Conservation (phyloP, 1,284 basidiomycete species). For the Pseudozyma hubeiensis region DNA sequence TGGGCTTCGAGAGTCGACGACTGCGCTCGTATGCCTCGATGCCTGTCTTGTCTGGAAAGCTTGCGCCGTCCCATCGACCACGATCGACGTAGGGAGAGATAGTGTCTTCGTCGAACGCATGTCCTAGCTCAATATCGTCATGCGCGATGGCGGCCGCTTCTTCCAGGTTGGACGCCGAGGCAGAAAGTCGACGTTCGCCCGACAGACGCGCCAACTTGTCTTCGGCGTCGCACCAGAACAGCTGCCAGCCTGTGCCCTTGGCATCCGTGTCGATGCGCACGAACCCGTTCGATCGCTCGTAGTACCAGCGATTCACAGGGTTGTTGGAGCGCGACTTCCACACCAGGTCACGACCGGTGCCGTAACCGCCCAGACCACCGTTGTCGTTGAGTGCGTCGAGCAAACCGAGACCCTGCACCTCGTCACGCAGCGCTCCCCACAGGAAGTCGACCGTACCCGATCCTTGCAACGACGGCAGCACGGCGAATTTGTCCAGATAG, state of each 20-base stretch:
- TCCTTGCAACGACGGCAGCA: constrained; percentile 91
- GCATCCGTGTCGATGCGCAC: constrained; percentile 73
- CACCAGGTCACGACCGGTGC: constrained; percentile 90
- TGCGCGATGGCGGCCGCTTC: constrained; percentile 38
- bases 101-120: constrained; percentile 20
- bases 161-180: constrained; percentile 35
- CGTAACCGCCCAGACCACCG: constrained; percentile 86
- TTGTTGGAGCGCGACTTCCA: constrained; percentile 94
- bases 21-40: constrained; percentile 41
- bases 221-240: constrained; percentile 99
- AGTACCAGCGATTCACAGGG: constrained; percentile 99
- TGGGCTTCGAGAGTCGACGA: constrained; percentile 57
- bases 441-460: constrained; percentile 99
- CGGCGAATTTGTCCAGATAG: constrained; percentile 99
- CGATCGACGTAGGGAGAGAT: constrained; percentile 3
- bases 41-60: constrained; percentile 15
- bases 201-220: constrained; percentile 71
- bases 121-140: constrained; percentile 39
- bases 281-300: constrained; percentile 93
- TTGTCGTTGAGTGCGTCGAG: constrained; percentile 91
- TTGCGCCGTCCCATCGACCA: background rate
- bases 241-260: constrained; percentile 74
- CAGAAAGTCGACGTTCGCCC: constrained; percentile 53
- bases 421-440: constrained; percentile 98
- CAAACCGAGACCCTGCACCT: constrained; percentile 94